Percentiles rank a stretch among this genome's conserved stretches.
Conservation (phyloP, 495 filamentous ascomycete species). For the Cenococcum geophilum region DNA sequence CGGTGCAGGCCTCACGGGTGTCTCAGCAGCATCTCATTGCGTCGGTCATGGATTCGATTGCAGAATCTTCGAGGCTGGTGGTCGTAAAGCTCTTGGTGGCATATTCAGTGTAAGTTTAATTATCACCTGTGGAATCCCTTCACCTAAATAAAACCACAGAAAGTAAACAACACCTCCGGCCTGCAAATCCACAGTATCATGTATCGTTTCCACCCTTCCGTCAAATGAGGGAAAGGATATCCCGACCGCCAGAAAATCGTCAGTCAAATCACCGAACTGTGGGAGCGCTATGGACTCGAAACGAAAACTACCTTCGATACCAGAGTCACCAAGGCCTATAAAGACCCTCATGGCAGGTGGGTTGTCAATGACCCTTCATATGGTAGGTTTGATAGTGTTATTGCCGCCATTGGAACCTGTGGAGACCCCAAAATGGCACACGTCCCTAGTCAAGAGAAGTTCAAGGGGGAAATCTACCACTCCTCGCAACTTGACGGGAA, state of each 20-base stretch:
- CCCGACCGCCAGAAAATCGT: conserved; percentile 69
- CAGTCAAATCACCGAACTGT: conserved; percentile 61
- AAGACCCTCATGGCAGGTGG: conserved; percentile 66
- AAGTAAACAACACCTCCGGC: conserved; percentile 75
- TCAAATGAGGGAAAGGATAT: conserved; percentile 67
- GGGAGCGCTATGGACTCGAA: conserved; percentile 69
- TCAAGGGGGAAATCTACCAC: conserved; percentile 35
- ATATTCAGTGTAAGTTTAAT: conserved; percentile 68
- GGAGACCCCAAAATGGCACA: conserved; percentile 67
- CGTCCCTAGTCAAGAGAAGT: conserved; percentile 28
- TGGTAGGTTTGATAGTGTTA: conserved; percentile 70
- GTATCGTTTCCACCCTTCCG: conserved; percentile 82
- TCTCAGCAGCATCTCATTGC: conserved; percentile 77
- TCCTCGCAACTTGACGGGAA: conserved; percentile 29
- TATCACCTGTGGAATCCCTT: neutral
- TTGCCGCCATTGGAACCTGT: conserved; percentile 71
- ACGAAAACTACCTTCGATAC: conserved; percentile 65
- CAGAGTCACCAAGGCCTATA: conserved; percentile 58
- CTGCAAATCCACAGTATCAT: conserved; percentile 80
- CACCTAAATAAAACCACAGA: conserved; percentile 38
- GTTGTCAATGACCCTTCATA: conserved; percentile 65
- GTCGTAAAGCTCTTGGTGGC: conserved; percentile 59
- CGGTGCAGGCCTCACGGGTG: conserved; percentile 74
- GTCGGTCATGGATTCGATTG: conserved; percentile 84
- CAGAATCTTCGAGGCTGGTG: conserved; percentile 65